A percentile compares a stretch with the other conserved stretches of the same genome.
Evolutionary conservation across 2,329 filamentous ascomycete genomes (phyloP).

Genomic region (Sclerotinia glacialis): DNA sequence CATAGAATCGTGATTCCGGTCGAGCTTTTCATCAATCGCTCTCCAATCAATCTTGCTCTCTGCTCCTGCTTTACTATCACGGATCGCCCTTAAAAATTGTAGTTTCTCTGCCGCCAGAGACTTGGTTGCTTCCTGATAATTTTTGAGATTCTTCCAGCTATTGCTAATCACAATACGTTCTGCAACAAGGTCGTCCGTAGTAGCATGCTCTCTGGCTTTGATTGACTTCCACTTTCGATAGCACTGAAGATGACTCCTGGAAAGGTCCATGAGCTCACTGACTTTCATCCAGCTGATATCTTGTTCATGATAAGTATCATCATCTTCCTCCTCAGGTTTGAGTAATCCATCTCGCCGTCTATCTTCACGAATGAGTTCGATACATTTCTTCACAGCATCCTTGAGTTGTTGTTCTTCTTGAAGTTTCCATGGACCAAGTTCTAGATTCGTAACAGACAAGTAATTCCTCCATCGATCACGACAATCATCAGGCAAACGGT

Average conservation of each 20-base stretch:
- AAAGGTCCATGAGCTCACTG: conserved; percentile 58
- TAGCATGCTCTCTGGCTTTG: conserved; percentile 36
- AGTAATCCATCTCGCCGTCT: conserved; percentile 27
- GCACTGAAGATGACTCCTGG: conserved; percentile 65
- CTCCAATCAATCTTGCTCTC: conserved; percentile 53
- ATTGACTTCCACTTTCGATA: conserved; percentile 62
- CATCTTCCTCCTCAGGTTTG: conserved; percentile 36
- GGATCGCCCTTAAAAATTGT: conserved; percentile 46
- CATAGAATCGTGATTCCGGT: conserved; percentile 40
- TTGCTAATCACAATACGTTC: conserved; percentile 32
- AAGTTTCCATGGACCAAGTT: conserved; percentile 56
- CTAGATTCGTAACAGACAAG: conserved; percentile 53
- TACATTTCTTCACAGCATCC: conserved; percentile 51
- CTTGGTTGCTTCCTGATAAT: conserved; percentile 44
- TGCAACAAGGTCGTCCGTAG: conserved; percentile 26
- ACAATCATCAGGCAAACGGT: conserved; percentile 62
- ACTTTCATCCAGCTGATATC: conserved; percentile 65
- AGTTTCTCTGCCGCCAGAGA: conserved; percentile 49
- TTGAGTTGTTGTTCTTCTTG: conserved; percentile 51
- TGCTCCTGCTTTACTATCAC: conserved; percentile 42
- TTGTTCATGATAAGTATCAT: conserved; percentile 44
- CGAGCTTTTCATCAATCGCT: conserved; percentile 44
- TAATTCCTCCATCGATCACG: conserved; percentile 71
- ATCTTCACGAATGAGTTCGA: conserved; percentile 48
- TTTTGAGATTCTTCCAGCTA: conserved; percentile 46